A percentile compares a stretch with the other conserved stretches of the same genome.
phyloP scores from a whole-genome alignment of 257 asterid genomes.

The Salvia hispanica region DNA sequence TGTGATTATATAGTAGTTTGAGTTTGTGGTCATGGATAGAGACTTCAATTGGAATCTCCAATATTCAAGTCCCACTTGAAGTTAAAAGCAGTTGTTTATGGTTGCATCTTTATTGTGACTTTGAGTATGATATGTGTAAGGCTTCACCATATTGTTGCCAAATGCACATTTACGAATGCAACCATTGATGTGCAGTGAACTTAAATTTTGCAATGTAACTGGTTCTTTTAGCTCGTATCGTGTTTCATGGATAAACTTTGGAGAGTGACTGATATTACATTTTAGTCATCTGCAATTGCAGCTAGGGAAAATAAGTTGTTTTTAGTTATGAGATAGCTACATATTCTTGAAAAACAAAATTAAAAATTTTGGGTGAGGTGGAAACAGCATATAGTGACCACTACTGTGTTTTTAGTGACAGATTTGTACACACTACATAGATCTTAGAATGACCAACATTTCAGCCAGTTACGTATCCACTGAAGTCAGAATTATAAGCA shows the following conservation, averaged over 20 bases:
- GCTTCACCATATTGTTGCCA: neutral
- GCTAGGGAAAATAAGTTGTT: neutral
- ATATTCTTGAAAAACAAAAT: neutral
- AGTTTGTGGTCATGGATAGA: neutral
- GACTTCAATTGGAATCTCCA: neutral
- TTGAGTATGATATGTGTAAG: neutral
- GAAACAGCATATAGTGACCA: too few relatives aligned
- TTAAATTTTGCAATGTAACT: neutral
- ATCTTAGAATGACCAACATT: neutral
- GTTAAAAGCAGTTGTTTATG: neutral
- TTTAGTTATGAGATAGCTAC: neutral
- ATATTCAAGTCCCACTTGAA: neutral
- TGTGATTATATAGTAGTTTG: neutral
- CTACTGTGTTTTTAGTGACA: neutral
- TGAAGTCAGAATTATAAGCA: neutral
- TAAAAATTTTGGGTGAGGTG: neutral
- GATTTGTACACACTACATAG: neutral
- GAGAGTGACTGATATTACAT: neutral
- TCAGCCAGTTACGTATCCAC: neutral
- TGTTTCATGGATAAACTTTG: neutral
- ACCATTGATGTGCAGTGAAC: neutral
- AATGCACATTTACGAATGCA: conserved; percentile 1
- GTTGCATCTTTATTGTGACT: neutral
- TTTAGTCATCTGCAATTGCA: neutral
- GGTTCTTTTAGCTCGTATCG: neutral